phyloP scores from a whole-genome alignment of 208 protist species.

The Herpetomonas samuelpessoai region DNA sequence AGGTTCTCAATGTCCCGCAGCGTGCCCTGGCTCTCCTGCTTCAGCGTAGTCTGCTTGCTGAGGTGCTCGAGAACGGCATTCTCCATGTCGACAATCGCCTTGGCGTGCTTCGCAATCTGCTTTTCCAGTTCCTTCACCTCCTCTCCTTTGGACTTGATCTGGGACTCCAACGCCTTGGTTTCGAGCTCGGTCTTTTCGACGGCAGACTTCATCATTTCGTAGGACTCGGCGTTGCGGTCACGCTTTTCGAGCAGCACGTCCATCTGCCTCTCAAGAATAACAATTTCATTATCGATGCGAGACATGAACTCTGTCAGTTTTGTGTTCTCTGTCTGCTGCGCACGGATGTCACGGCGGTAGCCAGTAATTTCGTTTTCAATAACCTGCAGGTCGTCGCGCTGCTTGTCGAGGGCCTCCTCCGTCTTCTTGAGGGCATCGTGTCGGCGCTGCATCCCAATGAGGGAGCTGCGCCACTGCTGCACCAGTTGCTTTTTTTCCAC shows the following conservation, averaged over 20 bases:
- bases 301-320: constrained; percentile 90
- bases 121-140: constrained; percentile 76
- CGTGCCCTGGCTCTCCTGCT: constrained; percentile 89
- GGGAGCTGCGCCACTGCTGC: constrained; percentile 92
- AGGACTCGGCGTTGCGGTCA: constrained; percentile 73
- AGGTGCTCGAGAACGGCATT: constrained; percentile 83
- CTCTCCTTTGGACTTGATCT: constrained; percentile 65
- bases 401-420: constrained; percentile 90
- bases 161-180: constrained; percentile 75
- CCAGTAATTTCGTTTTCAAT: constrained; percentile 94
- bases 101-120: constrained; percentile 80
- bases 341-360: constrained; percentile 81
- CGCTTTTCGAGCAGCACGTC: constrained; percentile 71
- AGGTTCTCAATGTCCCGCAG: constrained; percentile 92
- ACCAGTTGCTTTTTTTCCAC: constrained; percentile 96
- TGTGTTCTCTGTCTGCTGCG: constrained; percentile 84
- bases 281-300: constrained; percentile 90
- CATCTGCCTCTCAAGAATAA: constrained; percentile 90
- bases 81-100: constrained; percentile 88
- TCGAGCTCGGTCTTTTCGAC: constrained; percentile 82
- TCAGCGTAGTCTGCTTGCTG: constrained; percentile 90
- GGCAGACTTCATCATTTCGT: constrained; percentile 67
- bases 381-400: constrained; percentile 87
- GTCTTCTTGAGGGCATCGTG: constrained; percentile 92
- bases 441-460: constrained; percentile 93